A percentile compares a stretch with the other conserved stretches of the same genome.
phyloP scores from a whole-genome alignment of 495 filamentous ascomycete species.

The Gamarada debralockiae region DNA sequence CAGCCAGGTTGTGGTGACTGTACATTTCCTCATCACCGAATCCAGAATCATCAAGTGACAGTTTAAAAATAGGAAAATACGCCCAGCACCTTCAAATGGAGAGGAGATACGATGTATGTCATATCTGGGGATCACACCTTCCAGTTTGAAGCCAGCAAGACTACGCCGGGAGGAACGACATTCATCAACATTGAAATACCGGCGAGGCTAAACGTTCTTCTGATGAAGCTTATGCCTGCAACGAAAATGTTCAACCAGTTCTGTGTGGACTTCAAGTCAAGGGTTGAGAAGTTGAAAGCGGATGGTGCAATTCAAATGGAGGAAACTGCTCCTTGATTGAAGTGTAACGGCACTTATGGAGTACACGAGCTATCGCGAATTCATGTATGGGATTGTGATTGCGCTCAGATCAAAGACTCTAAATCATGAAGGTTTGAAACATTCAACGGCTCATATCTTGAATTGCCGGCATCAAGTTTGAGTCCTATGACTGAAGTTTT shows the following conservation, averaged over 20 bases:
- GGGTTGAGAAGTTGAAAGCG: slow-evolving; percentile 7
- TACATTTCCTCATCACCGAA: no score
- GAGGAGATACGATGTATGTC: not conserved
- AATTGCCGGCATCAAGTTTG: no score
- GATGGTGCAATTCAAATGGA: not conserved
- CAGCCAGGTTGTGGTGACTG: not conserved
- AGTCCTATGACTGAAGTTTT: no score
- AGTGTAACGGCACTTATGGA: no score
- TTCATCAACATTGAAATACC: slow-evolving; percentile 3
- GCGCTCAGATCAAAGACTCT: no score
- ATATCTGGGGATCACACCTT: slow-evolving; percentile 4
- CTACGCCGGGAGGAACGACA: slow-evolving; percentile 1
- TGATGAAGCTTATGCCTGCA: not conserved
- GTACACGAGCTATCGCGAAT: no score
- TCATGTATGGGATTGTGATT: no score
- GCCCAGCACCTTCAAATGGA: slow-evolving; percentile 5
- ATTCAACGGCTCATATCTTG: no score
- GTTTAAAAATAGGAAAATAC: slow-evolving; percentile 7
- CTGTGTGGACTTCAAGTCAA: slow-evolving; percentile 2
- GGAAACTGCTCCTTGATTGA: not conserved
- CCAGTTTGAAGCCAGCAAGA: slow-evolving; percentile 5
- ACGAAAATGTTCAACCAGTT: slow-evolving; percentile 4
- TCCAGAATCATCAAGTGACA: no score
- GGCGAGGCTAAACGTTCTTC: not conserved
- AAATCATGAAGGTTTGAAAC: no score